phyloP scores from a whole-genome alignment of 306 rosid species.

The Neltuma alba region DNA sequence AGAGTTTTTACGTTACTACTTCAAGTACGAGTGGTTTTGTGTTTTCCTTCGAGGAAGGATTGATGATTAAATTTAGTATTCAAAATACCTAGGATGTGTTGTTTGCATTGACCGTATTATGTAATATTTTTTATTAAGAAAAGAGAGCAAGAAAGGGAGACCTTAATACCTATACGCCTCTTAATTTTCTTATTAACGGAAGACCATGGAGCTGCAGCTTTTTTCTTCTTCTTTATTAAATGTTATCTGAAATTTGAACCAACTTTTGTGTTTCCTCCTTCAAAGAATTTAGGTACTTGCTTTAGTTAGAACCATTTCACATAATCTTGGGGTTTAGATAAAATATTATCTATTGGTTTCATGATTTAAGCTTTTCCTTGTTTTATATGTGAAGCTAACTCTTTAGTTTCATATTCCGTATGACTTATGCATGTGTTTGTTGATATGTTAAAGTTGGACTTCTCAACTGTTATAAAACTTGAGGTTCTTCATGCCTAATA shows the following conservation, averaged over 20 bases:
- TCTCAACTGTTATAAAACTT: background rate
- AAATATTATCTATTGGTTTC: background rate
- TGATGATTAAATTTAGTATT: background rate
- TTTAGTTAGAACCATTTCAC: background rate
- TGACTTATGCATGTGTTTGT: background rate
- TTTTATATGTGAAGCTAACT: slow-evolving; percentile 13
- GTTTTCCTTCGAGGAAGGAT: background rate
- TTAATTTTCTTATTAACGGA: background rate
- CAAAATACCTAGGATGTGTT: background rate
- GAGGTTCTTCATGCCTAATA: background rate
- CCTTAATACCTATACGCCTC: background rate
- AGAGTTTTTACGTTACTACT: slow-evolving; percentile 5
- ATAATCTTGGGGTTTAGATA: background rate
- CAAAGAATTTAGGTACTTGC: background rate
- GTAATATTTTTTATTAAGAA: background rate
- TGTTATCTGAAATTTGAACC: background rate
- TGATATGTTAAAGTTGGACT: slow-evolving; percentile 5
- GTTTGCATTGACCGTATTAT: background rate
- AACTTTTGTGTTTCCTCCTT: background rate
- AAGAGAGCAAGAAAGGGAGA: background rate
- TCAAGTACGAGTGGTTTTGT: background rate
- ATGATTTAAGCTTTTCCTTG: slow-evolving; percentile 19
- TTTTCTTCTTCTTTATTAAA: background rate
- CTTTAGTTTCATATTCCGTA: background rate
- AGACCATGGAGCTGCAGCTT: background rate